Evolutionary conservation across 495 filamentous ascomycete species (phyloP), one percentile per base, ranked within the genome.

Genomic region (Podospora pseudocomata): DNA sequence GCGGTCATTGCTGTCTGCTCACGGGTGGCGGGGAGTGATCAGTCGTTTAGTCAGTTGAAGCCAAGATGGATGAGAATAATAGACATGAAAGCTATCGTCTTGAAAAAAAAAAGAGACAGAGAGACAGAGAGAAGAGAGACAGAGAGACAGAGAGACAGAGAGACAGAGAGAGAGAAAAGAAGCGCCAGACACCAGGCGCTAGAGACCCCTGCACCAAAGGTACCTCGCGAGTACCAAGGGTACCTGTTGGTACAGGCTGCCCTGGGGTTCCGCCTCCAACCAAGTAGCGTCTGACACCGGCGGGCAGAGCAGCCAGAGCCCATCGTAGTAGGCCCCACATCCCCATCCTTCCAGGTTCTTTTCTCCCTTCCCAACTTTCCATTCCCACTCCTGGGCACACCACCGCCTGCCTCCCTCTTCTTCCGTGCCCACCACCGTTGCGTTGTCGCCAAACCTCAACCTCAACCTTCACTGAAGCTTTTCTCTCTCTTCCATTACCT

Each of bases 301-400:
- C 65, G 59, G 67, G 39, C 64, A 60, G 64, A 20, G 56, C 18
- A 66, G 28, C 67, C 67, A 68, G 59, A 30, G 61, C 61, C 27
- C 18, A 49, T n/a, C 18, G 18, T 30, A 23, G 18, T 30, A 23
- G 26, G 60, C 67, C 63, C 66, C 65, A 66, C 72, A 65, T 68
- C 68, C 68, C 61, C 63, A 61, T 65, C 71, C 67, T 60, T 72
- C 73, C 65, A 70, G 73, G 71, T 73, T 71, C 71, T 69, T 68
- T 70, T 65, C 63, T 73, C 71, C 71, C 71, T 69, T 75, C 70
- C 71, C 68, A 67, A 66, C 55, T 61, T 68, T 32, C 28, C 55
- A 56, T 68, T 32, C 28, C 57, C 62, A 65, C 60, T 66, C 67
- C 69, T 65, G 63, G 63, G 68, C 71, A 72, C 66, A 65, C 70